Base-by-base conservation (phyloP, 148 eudicot species). In the Silene conica region DNA sequence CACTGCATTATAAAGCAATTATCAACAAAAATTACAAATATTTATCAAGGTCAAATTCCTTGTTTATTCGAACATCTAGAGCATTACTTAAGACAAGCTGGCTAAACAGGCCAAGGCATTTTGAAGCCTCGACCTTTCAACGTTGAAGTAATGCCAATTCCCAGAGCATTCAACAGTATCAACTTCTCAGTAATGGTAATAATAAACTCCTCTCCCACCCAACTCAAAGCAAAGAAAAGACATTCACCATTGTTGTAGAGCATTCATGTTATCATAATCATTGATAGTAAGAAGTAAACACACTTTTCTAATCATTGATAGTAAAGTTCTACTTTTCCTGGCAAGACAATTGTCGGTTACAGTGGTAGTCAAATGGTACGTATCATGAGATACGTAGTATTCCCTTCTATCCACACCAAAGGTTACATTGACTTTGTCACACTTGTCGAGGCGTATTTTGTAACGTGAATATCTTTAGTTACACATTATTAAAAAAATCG, bases 1-100 rank as follows among this genome's bases (percentile, higher is more conserved):
- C 97, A 76, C 95, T 90, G 89, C 81, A 75, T 14, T 67, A 21
- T 46, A 57, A 62, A 63, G 23, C 52, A 52, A 69, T 63, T 11
- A 55, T 19, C 23, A 11, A 16, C 61, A 34, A 45, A 23, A 59
- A 50, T 50, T 48, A 48, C 22, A 48, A 16, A 23, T 21, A 67
- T 1, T 23, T 3, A 54, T 19, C 14, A n/a, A 74, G 16, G 16
- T 66, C 19, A 69, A 46, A 59, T 11, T 6, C 73, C 15, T 68
- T 56, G 22, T 58, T 59, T 21, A 3, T 26, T 23, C n/a, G 6
- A 9, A 43, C 8, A 25, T 25, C 55, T 14, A 23, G 31, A 21
- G 34, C 4, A 4, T 18, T 20, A 58, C 63, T 26, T 16, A 38
- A 57, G 14, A 57, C 28, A 1, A 16, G 26, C 26, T 13, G 14